Conservation (phyloP, 768 basidiomycete species). For the Suillus occidentalis region DNA sequence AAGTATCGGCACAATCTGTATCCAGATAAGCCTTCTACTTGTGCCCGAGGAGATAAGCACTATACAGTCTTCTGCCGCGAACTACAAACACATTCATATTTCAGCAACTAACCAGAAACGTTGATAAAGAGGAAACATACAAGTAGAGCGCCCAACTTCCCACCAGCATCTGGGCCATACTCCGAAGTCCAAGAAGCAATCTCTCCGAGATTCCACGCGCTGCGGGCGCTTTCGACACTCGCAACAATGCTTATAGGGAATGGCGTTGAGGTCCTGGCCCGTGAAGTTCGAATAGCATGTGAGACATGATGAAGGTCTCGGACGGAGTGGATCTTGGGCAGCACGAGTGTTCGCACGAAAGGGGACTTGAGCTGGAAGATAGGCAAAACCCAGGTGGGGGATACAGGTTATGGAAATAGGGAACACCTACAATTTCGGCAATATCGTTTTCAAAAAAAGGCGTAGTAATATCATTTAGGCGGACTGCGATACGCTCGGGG, state of each 20-base stretch:
- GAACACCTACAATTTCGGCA: slow-evolving; percentile 48
- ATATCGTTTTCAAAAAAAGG: slow-evolving; percentile 69
- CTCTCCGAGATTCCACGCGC: slow-evolving; percentile 60
- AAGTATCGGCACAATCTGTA: slow-evolving; percentile 86
- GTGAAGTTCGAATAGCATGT: slow-evolving; percentile 25
- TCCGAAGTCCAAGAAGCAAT: slow-evolving; percentile 72
- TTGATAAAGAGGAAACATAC: slow-evolving; percentile 39
- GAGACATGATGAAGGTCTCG: slow-evolving; percentile 67
- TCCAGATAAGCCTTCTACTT: slow-evolving; percentile 9
- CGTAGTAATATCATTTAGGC: slow-evolving; percentile 67
- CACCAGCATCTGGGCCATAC: slow-evolving; percentile 45
- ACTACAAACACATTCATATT: slow-evolving; percentile 48
- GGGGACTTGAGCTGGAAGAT: slow-evolving; percentile 42
- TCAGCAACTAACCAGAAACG: neutral
- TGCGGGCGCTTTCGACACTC: slow-evolving; percentile 83
- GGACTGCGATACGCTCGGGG: slow-evolving; percentile 59
- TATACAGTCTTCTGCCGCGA: slow-evolving; percentile 93
- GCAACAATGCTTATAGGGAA: slow-evolving; percentile 61
- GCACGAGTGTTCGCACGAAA: slow-evolving; percentile 63
- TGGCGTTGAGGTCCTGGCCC: slow-evolving; percentile 27
- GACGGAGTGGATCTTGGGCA: slow-evolving; percentile 81
- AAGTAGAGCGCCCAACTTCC: slow-evolving; percentile 61
- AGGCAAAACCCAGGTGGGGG: neutral
- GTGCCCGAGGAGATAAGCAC: slow-evolving; percentile 2
- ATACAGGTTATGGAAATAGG: slow-evolving; percentile 3